phyloP scores from a whole-genome alignment of 768 basidiomycete genomes.

The Lepiota subincarnata region DNA sequence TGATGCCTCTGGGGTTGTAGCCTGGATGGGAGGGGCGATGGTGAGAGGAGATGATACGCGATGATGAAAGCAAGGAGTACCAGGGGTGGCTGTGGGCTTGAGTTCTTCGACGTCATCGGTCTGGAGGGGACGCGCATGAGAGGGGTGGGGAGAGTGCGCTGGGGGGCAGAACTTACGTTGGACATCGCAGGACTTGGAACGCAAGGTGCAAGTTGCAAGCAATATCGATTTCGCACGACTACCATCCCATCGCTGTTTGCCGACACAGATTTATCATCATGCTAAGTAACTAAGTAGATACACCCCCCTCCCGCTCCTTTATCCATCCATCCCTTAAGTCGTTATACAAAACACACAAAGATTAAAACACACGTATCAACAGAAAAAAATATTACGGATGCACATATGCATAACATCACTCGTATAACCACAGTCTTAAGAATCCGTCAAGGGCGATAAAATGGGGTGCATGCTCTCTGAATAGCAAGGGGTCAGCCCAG shows the following conservation, averaged over 20 bases:
- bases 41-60: not conserved
- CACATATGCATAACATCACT: constrained; percentile 11
- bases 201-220: not conserved
- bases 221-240: constrained; percentile 73
- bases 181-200: constrained; percentile 39
- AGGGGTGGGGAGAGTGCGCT: not conserved
- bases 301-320: not conserved
- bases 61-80: constrained; percentile 20
- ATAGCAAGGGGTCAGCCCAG: constrained; percentile 1
- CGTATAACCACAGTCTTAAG: constrained; percentile 2
- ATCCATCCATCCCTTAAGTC: constrained; percentile 6
- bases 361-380: constrained; percentile 11
- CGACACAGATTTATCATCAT: constrained; percentile 19
- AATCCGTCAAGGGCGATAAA: not conserved
- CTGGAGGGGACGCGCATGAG: constrained; percentile 22
- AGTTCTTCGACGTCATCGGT: constrained; percentile 63
- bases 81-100: constrained; percentile 63
- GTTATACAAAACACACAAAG: constrained; percentile 3
- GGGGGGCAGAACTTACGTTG: constrained; percentile 33
- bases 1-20: constrained; percentile 68
- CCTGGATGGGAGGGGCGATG: constrained; percentile 36
- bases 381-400: constrained; percentile 9
- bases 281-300: no score
- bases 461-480: constrained; percentile 11
- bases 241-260: constrained; percentile 38